Evolutionary conservation across 78 protist genomes (phyloP), one percentile per base, ranked within the genome.

Genomic region (Dictyostelium citrinum): DNA sequence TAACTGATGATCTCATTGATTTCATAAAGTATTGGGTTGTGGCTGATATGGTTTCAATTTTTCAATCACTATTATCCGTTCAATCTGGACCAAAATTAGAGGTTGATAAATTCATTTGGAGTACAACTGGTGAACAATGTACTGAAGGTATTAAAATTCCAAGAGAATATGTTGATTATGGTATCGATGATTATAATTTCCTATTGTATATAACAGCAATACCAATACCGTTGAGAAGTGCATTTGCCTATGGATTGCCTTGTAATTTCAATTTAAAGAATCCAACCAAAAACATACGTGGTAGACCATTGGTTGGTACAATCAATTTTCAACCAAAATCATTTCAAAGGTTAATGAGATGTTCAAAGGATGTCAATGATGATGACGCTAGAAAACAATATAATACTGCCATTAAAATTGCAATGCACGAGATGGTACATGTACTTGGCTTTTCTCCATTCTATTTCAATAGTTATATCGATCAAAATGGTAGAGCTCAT

Each of bases 181-280:
- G 60, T 80, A 35, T 22, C 0, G n/a, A 49, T 0, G 43, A 14
- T 55, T 29, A 12, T 10, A 80, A 80, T 55, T n/a, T 80, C 4
- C 61, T 29, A 0, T 43, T 39, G n/a, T 85, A n/a, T 39, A 46
- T 35, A 20, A 85, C 64, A 5, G 55, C 22, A 9, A 39, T 16
- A 37, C 82, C 68, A 35, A 76, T 85, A 16, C 43, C 83, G 8
- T 8, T 31, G 9, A 29, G 11, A 6, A 58, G 33, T 16, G 61
- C 82, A 22, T 41, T 88, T 68, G 93, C 93, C 2, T 88, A 61
- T 78, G 85, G 85, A 0, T n/a, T 68, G 12, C 93, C 84, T 20
- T 88, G 93, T 45, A 78, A 61, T 49, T 88, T 61, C 55, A 68
- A 85, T 3, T 33, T 31, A 5, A 55, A 14, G 1, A 67, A 85